Evolutionary conservation across 352 stramenopile genomes (phyloP), one percentile per base, ranked within the genome.

Genomic region (Globisporangium echinulatum): DNA sequence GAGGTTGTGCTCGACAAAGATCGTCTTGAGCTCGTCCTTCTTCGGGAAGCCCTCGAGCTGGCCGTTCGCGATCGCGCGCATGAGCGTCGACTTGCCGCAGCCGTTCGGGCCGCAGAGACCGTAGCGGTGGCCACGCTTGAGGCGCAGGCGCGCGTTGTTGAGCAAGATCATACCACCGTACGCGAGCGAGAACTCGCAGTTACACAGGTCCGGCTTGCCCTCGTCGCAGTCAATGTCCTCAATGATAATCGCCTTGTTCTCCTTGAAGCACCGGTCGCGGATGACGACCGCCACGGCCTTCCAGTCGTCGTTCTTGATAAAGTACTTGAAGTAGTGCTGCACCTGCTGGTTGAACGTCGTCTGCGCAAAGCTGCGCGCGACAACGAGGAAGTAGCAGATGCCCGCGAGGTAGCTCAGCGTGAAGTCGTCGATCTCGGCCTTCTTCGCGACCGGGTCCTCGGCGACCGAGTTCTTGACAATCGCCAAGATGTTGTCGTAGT

Each of bases 171-270:
- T 96, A 73, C 91, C 90, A 85, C 87, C 88, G 72, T 97, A 95
- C 6, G 97, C 97, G 53, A 99, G 87, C 62, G 97, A 99, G 78
- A 99, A 99, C 71, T 98, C 92, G 70, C 96, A 99, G 89, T 99
- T 98, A 74, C 97, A 99, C 7, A 99, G 80, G 70, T 99, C 93
- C 46, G 97, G 96, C 56, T 97, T 93, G 76, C 96, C 94, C 64
- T 98, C 94, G 40, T 99, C 96, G 46, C 97, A 98, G 72, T 99
- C 82, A 9, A 98, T 91, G 56, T 98, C 96, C 60, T 98, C 95
- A 56, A 96, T 94, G 59, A 92, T 85, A 69, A 94, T 94, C 51
- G 73, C 74, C 79, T 94, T 94, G 79, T 93, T 92, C 68, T 93
- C 85, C 78, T 89, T 91, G 82, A 87, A 92, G 58, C 84, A 94